Conservation (phyloP, 495 filamentous ascomycete species). For the Oidiodendron maius region DNA sequence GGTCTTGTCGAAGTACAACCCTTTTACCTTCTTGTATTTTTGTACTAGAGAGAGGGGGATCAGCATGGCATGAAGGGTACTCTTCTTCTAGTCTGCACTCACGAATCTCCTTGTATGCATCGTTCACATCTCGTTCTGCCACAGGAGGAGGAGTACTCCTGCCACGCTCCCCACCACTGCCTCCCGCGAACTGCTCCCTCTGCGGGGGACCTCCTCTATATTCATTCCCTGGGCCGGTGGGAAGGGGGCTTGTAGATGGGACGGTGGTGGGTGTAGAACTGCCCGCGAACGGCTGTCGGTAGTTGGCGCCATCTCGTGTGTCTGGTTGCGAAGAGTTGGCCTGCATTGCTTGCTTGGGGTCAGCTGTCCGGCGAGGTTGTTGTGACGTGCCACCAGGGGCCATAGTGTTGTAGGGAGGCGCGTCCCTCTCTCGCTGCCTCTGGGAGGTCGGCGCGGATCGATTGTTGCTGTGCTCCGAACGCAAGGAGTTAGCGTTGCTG, state of each 20-base stretch:
- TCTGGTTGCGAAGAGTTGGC: slow-evolving; percentile 33
- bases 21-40: slow-evolving; percentile 97
- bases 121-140: slow-evolving; percentile 16
- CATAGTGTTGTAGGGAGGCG: slow-evolving; percentile 42
- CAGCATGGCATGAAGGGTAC: not conserved
- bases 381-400: slow-evolving; percentile 39
- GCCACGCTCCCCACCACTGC: slow-evolving; percentile 17
- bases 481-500: slow-evolving; percentile 28
- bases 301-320: slow-evolving; percentile 39
- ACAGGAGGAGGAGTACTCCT: slow-evolving; percentile 30
- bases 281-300: slow-evolving; percentile 15
- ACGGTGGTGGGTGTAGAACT: slow-evolving; percentile 25
- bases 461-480: slow-evolving; percentile 30
- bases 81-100: slow-evolving; percentile 24
- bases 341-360: slow-evolving; percentile 29
- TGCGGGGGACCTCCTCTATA: slow-evolving; percentile 31
- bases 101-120: slow-evolving; percentile 55
- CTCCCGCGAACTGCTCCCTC: slow-evolving; percentile 16
- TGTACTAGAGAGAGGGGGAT: slow-evolving; percentile 12
- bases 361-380: slow-evolving; percentile 38
- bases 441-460: slow-evolving; percentile 31
- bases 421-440: too few relatives aligned
- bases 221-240: slow-evolving; percentile 25
- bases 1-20: slow-evolving; percentile 94
- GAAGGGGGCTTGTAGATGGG: slow-evolving; percentile 21